Conservation (phyloP, 352 stramenopile species). For the Phytophthora pseudosyringae region DNA sequence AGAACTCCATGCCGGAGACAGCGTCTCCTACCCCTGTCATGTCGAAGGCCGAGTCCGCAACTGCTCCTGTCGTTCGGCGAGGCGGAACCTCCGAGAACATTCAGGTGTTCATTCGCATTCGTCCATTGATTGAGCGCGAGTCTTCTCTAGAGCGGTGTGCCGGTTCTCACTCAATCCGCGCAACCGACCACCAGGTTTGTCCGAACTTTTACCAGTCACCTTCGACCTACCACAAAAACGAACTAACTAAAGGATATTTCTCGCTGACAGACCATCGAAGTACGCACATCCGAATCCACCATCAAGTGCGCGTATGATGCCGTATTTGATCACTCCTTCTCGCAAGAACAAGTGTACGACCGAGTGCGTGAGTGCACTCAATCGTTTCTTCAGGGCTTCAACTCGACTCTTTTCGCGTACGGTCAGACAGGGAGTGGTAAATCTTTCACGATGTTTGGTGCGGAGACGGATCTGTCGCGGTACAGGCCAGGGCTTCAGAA, state of each 20-base stretch:
- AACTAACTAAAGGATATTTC: background rate
- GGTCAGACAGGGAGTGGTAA: slow-evolving; percentile 87
- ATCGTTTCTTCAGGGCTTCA: slow-evolving; percentile 84
- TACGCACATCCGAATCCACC: slow-evolving; percentile 67
- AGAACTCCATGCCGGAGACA: slow-evolving; percentile 8
- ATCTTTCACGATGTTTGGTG: slow-evolving; percentile 90
- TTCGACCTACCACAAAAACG: too few species aligned
- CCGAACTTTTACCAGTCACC: background rate
- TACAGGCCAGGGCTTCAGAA: slow-evolving; percentile 80
- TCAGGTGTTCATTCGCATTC: slow-evolving; percentile 87
- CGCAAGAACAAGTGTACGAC: slow-evolving; percentile 85
- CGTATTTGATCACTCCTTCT: slow-evolving; percentile 76
- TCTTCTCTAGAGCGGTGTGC: slow-evolving; percentile 37
- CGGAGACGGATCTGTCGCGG: slow-evolving; percentile 70
- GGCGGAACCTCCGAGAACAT: slow-evolving; percentile 71
- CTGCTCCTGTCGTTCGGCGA: slow-evolving; percentile 15
- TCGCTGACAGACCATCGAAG: slow-evolving; percentile 73
- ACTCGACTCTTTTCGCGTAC: slow-evolving; percentile 87
- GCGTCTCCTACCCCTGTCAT: background rate
- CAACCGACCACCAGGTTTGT: slow-evolving; percentile 52
- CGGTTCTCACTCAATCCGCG: slow-evolving; percentile 47
- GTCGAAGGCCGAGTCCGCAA: slow-evolving; percentile 1
- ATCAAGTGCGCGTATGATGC: slow-evolving; percentile 86
- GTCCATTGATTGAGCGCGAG: slow-evolving; percentile 79
- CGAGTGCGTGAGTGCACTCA: slow-evolving; percentile 78